phyloP scores from a whole-genome alignment of 2,329 filamentous ascomycete genomes.

The Byssothecium circinans region DNA sequence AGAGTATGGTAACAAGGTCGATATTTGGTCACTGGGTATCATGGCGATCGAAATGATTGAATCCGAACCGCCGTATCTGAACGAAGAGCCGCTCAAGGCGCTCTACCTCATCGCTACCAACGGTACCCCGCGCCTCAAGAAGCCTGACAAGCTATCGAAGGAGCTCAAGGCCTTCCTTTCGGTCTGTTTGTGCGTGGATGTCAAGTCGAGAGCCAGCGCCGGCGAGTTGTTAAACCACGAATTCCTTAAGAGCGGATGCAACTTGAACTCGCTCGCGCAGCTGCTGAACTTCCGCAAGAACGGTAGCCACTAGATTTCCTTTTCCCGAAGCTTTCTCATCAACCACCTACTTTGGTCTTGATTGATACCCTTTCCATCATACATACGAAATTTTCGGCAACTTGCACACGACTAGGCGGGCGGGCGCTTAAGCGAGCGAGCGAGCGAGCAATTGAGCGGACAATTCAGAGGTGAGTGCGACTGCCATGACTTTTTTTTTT shows the following conservation, averaged over 20 bases:
- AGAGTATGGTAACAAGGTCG: slow-evolving; percentile 96
- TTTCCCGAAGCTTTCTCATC: slow-evolving; percentile 3
- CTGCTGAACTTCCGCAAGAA: slow-evolving; percentile 82
- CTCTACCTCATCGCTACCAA: slow-evolving; percentile 98
- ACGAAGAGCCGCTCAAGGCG: slow-evolving; percentile 96
- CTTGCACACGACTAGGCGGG: not conserved
- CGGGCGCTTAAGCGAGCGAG: not conserved
- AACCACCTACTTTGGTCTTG: slow-evolving; percentile 22
- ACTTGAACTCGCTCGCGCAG: slow-evolving; percentile 78
- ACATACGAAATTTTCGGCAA: slow-evolving; percentile 5
- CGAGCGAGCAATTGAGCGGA: not conserved
- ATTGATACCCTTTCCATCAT: slow-evolving; percentile 33
- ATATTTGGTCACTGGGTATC: slow-evolving; percentile 98
- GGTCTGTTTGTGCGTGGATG: slow-evolving; percentile 94
- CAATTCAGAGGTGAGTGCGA: not conserved
- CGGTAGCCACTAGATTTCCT: slow-evolving; percentile 50
- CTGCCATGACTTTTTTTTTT: not conserved
- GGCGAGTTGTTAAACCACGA: slow-evolving; percentile 88
- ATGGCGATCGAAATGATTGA: slow-evolving; percentile 99
- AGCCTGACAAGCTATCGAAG: slow-evolving; percentile 96
- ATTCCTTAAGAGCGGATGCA: slow-evolving; percentile 91
- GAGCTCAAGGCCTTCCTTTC: slow-evolving; percentile 97
- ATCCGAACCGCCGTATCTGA: slow-evolving; percentile 94
- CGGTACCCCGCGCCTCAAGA: slow-evolving; percentile 94
- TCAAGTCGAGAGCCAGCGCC: slow-evolving; percentile 89